Percentiles rank a stretch among this genome's conserved stretches.
Conservation (phyloP, 768 basidiomycete species). For the Amyloporia xantha region DNA sequence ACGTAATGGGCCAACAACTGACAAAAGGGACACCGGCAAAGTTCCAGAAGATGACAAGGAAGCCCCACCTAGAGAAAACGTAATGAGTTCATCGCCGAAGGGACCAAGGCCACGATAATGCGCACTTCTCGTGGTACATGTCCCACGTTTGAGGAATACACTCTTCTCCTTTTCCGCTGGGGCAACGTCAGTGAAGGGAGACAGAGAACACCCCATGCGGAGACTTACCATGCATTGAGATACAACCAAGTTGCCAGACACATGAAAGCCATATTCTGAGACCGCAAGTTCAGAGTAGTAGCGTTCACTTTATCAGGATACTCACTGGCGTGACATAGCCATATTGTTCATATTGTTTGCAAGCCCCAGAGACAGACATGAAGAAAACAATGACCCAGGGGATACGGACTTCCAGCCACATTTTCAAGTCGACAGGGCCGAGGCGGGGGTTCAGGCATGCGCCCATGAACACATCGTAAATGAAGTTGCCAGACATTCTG, state of each 20-base stretch:
- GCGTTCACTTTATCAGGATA: conserved; percentile 10
- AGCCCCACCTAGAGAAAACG: conserved; percentile 62
- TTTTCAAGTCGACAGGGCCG: conserved; percentile 89
- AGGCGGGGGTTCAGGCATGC: conserved; percentile 90
- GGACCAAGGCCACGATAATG: not conserved
- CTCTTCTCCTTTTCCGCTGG: conserved; percentile 85
- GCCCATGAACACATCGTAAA: conserved; percentile 98
- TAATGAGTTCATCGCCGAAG: too few species aligned
- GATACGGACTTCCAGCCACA: conserved; percentile 97
- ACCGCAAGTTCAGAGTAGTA: not conserved
- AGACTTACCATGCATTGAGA: conserved; percentile 80
- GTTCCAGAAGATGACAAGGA: conserved; percentile 99
- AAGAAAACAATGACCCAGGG: conserved; percentile 97
- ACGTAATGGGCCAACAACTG: conserved; percentile 26
- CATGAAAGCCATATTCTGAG: conserved; percentile 95
- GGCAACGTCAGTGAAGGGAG: conserved; percentile 2
- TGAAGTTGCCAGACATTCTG: conserved; percentile 90
- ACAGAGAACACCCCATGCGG: not conserved
- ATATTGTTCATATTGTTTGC: conserved; percentile 90
- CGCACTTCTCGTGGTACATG: conserved; percentile 96
- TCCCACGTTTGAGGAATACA: conserved; percentile 98
- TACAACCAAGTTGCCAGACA: conserved; percentile 94
- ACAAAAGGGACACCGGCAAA: conserved; percentile 91
- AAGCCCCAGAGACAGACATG: conserved; percentile 84
- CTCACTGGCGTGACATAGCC: conserved; percentile 89